A percentile compares a stretch with the other conserved stretches of the same genome.
Conservation (phyloP, 495 filamentous ascomycete species). For the Penicillium desertorum region DNA sequence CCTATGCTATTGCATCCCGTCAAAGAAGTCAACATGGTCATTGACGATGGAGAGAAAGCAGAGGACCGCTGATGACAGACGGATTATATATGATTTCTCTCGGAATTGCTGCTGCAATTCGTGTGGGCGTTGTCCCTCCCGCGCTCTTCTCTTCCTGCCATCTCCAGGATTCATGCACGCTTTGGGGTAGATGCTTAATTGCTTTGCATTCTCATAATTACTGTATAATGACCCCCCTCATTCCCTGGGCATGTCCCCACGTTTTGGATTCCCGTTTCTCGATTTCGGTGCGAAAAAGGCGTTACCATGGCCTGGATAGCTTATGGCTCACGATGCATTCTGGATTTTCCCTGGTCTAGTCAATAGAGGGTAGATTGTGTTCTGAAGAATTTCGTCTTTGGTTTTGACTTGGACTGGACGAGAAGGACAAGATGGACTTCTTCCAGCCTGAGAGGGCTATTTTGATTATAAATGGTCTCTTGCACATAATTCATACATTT, state of each 20-base stretch:
- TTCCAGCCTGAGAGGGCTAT: neutral
- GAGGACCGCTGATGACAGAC: constrained; percentile 23
- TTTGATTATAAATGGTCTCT: constrained; percentile 4
- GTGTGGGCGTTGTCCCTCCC: neutral
- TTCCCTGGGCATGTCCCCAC: constrained; percentile 6
- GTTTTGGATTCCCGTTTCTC: constrained; percentile 6
- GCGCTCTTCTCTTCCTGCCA: neutral
- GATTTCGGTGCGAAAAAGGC: constrained; percentile 11
- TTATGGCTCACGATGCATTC: constrained; percentile 11
- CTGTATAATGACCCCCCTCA: constrained; percentile 11
- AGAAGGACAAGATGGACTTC: neutral
- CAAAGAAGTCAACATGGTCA: constrained; percentile 78
- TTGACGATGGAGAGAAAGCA: constrained; percentile 51
- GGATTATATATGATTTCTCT: neutral
- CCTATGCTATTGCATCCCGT: constrained; percentile 92
- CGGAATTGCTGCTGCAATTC: neutral
- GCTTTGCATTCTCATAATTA: neutral
- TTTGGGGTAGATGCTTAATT: constrained; percentile 1
- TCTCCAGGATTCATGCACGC: constrained; percentile 1
- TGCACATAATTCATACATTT: constrained; percentile 8
- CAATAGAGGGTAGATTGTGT: constrained; percentile 7
- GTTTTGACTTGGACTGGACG: neutral
- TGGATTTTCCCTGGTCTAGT: constrained; percentile 6
- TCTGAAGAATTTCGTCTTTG: neutral
- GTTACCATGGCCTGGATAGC: constrained; percentile 1